Conservation (phyloP, 2,329 filamentous ascomycete species). For the Aschersonia sp. region DNA sequence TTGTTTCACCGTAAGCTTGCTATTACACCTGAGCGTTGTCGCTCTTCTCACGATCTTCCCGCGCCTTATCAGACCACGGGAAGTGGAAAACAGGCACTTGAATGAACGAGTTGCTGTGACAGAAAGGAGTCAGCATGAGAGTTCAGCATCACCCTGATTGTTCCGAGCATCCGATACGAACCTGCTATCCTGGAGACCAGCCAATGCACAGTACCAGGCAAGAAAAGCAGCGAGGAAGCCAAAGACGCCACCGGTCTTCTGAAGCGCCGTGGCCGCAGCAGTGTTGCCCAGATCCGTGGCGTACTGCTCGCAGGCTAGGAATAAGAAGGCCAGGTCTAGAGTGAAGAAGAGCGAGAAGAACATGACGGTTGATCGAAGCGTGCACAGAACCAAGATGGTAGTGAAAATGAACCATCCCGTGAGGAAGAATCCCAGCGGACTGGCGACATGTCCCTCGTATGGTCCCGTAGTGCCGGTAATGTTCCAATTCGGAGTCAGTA, state of each 20-base stretch:
- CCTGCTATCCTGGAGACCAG: conserved; percentile 63
- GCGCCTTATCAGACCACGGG: conserved; percentile 77
- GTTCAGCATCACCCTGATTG: too few species aligned
- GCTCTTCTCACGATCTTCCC: conserved; percentile 37
- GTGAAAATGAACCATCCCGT: conserved; percentile 80
- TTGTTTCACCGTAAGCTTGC: too few species aligned
- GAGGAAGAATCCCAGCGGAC: conserved; percentile 61
- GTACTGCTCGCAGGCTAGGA: conserved; percentile 52
- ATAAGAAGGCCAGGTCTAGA: conserved; percentile 62
- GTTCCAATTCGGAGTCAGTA: conserved; percentile 54
- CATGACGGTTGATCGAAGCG: conserved; percentile 61
- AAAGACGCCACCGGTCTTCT: conserved; percentile 63
- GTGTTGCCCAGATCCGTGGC: conserved; percentile 35
- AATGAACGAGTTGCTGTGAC: conserved; percentile 70
- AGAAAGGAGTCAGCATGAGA: conserved; percentile 1
- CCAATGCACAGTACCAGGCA: conserved; percentile 79
- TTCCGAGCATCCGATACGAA: conserved; percentile 18
- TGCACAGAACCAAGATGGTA: conserved; percentile 57
- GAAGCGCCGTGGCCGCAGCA: conserved; percentile 31
- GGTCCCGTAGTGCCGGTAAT: conserved; percentile 32
- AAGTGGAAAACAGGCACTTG: conserved; percentile 86
- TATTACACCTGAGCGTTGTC: conserved; percentile 11
- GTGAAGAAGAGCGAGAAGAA: conserved; percentile 69
- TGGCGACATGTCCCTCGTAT: conserved; percentile 30
- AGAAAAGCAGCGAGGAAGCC: conserved; percentile 70